phyloP scores from a whole-genome alignment of 202 grass and related monocot genomes.

The Panicum virgatum region DNA sequence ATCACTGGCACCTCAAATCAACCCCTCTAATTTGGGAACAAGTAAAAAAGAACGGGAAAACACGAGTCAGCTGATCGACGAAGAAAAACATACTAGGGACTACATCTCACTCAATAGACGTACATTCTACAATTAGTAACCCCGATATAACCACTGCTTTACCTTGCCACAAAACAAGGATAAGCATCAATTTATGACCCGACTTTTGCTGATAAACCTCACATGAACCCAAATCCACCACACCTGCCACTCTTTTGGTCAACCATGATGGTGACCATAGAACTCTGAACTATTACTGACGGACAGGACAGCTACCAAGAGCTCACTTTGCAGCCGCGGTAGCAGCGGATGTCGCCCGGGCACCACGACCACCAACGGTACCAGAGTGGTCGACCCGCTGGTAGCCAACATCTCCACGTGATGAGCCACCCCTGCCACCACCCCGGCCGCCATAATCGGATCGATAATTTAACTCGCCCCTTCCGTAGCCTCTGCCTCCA shows the following conservation, averaged over 20 bases:
- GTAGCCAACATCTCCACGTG: slow-evolving; percentile 57
- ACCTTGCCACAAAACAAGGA: slow-evolving; percentile 62
- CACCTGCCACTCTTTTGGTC: slow-evolving; percentile 8
- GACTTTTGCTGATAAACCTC: slow-evolving; percentile 47
- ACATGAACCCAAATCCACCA: slow-evolving; percentile 40
- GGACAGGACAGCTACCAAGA: slow-evolving; percentile 35
- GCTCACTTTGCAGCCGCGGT: slow-evolving; percentile 41
- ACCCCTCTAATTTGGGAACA: slow-evolving; percentile 19
- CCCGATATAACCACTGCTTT: slow-evolving; percentile 48
- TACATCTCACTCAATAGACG: slow-evolving; percentile 50
- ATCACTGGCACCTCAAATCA: slow-evolving; percentile 15
- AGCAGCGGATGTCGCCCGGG: slow-evolving; percentile 16
- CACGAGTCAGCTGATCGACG: slow-evolving; percentile 13
- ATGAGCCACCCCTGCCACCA: slow-evolving; percentile 51
- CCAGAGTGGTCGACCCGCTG: slow-evolving; percentile 56
- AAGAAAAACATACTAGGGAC: slow-evolving; percentile 41
- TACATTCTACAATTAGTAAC: slow-evolving; percentile 69
- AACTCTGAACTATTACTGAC: slow-evolving; percentile 39
- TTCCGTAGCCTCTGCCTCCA: slow-evolving; percentile 57
- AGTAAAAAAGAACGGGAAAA: neutral
- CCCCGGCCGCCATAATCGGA: slow-evolving; percentile 66
- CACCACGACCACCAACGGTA: slow-evolving; percentile 51
- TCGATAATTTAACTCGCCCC: slow-evolving; percentile 62
- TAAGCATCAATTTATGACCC: slow-evolving; percentile 49
- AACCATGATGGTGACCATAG: slow-evolving; percentile 28